These are phyloP conservation scores for Lepidopterella palustris DNA, from an alignment of 495 filamentous ascomycete species.

Conservation along the genomic window DNA sequence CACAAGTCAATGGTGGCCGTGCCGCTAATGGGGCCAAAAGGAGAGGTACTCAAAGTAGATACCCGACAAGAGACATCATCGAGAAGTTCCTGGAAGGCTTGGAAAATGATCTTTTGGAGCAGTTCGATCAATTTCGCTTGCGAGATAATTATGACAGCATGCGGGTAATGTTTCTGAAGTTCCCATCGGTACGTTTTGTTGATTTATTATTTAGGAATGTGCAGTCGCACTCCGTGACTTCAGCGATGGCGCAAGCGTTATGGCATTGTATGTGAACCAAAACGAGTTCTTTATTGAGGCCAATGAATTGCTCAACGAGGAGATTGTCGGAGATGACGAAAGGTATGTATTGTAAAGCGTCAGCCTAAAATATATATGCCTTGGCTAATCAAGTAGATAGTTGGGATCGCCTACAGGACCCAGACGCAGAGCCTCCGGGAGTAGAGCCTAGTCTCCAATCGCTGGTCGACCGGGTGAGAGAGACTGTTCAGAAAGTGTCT, in stretches of 20 bases:
- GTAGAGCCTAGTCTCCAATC: constrained; percentile 90
- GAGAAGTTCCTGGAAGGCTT: constrained; percentile 95
- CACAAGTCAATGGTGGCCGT: constrained; percentile 47
- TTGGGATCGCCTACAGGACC: constrained; percentile 87
- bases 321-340: constrained; percentile 75
- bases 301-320: constrained; percentile 82
- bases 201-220: constrained; percentile 43
- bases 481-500: constrained; percentile 95
- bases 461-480: constrained; percentile 84
- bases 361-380: constrained; percentile 1
- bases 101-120: constrained; percentile 90
- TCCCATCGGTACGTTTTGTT: not conserved
- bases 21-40: constrained; percentile 31
- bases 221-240: constrained; percentile 93
- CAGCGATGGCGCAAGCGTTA: constrained; percentile 88
- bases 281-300: constrained; percentile 98
- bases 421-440: constrained; percentile 81
- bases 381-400: constrained; percentile 2
- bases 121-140: constrained; percentile 94
- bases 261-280: constrained; percentile 94
- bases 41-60: constrained; percentile 43
- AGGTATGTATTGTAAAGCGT: constrained; percentile 40
- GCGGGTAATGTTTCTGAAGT: constrained; percentile 32
- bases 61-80: constrained; percentile 79
- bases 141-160: constrained; percentile 93